These are phyloP conservation scores for Gracilaria caudata DNA, from an alignment of 23 red algal species.

Conservation along the genomic window DNA sequence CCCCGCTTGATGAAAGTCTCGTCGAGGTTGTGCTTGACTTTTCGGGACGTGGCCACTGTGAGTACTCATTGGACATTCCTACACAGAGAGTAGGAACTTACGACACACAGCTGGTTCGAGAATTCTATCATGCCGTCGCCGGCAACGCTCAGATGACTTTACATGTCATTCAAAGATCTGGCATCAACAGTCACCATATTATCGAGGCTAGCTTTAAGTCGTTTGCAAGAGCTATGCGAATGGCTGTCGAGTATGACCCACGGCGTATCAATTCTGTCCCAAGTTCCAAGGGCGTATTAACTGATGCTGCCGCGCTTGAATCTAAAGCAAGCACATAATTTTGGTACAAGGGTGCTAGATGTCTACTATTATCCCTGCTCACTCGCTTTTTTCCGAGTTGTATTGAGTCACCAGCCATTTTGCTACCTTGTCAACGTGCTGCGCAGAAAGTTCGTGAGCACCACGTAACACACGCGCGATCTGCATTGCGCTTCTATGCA, in stretches of 20 bases:
- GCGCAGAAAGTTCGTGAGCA: constrained; percentile 52
- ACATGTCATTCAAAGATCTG: constrained; percentile 86
- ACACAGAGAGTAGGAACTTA: constrained; percentile 91
- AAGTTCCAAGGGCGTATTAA: constrained; percentile 89
- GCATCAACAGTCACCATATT: constrained; percentile 98
- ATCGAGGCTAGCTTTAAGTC: constrained; percentile 99
- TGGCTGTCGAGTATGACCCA: constrained; percentile 89
- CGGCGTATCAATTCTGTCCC: constrained; percentile 75
- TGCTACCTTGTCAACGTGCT: constrained; percentile 45
- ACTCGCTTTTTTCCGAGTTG: neutral
- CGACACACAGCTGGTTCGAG: constrained; percentile 97
- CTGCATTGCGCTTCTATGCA: constrained; percentile 23
- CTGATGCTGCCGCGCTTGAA: constrained; percentile 70
- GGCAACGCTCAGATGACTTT: constrained; percentile 90
- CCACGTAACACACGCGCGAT: constrained; percentile 47
- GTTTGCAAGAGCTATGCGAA: constrained; percentile 94
- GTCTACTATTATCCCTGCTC: too few relatives aligned
- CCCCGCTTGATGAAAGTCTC: constrained; percentile 95
- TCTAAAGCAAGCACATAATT: neutral
- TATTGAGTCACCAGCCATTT: constrained; percentile 48
- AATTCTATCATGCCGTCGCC: constrained; percentile 91
- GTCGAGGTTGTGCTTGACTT: constrained; percentile 98
- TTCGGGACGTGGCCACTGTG: constrained; percentile 73
- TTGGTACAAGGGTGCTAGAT: neutral
- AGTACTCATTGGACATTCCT: constrained; percentile 80